Percentiles rank a stretch among this genome's conserved stretches.
These are phyloP conservation scores for Jamesozyma hellenica DNA, from an alignment of 805 yeast genomes.

Conservation along the genomic window DNA sequence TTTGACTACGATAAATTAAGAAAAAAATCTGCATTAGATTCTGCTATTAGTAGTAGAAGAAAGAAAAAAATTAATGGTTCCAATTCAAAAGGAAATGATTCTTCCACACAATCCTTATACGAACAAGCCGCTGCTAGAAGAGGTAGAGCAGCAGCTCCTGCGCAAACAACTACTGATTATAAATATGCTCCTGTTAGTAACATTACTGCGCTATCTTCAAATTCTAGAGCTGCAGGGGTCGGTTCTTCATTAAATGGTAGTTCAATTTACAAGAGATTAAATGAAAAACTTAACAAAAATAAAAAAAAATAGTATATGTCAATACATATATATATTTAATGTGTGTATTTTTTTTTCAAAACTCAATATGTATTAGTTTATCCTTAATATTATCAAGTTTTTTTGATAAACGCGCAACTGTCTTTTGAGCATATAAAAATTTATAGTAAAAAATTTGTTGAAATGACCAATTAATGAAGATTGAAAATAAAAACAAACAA, in stretches of 20 bases:
- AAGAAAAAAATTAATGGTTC: slow-evolving; percentile 12
- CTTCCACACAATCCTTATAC: slow-evolving; percentile 50
- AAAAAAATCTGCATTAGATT: slow-evolving; percentile 27
- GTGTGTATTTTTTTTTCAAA: no score
- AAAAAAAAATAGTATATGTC: slow-evolving; percentile 8
- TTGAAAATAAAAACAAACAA: no score
- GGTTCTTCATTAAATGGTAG: slow-evolving; percentile 48
- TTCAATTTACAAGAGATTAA: slow-evolving; percentile 74
- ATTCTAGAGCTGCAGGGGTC: slow-evolving; percentile 36
- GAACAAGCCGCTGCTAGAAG: slow-evolving; percentile 87
- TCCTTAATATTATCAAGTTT: no score
- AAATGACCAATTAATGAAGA: no score
- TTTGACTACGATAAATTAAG: slow-evolving; percentile 52
- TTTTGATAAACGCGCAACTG: no score
- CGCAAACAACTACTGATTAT: slow-evolving; percentile 78
- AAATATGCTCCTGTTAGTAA: slow-evolving; percentile 80
- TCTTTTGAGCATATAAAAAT: no score
- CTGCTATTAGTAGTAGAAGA: slow-evolving; percentile 28
- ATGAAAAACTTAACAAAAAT: slow-evolving; percentile 31
- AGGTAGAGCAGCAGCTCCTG: slow-evolving; percentile 94
- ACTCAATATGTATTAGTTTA: no score
- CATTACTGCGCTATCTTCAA: slow-evolving; percentile 33
- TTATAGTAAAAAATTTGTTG: background rate
- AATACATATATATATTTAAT: no score
- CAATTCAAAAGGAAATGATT: slow-evolving; percentile 9